A percentile compares a stretch with the other conserved stretches of the same genome.
phyloP scores from a whole-genome alignment of 257 asterid genomes.

The Cinchona pubescens region DNA sequence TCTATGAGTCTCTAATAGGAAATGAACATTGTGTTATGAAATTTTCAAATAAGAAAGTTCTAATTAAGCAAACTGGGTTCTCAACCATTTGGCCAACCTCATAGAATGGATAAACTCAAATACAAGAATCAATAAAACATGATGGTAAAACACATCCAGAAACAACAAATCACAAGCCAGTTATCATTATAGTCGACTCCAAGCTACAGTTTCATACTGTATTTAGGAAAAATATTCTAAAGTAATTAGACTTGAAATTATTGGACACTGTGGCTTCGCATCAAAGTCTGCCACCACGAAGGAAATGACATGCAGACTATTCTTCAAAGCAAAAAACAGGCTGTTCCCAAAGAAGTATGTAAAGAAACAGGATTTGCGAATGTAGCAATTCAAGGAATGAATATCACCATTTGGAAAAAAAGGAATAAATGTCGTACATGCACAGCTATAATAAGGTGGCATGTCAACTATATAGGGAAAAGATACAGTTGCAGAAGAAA shows the following conservation, averaged over 20 bases:
- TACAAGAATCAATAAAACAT: background rate
- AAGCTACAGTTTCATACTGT: no score
- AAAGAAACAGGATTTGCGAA: background rate
- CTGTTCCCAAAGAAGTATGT: background rate
- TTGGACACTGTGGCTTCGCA: background rate
- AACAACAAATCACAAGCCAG: background rate
- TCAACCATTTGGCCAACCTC: background rate
- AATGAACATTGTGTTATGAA: background rate
- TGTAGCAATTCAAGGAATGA: background rate
- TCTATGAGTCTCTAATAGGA: slow-evolving; percentile 13
- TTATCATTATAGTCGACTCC: background rate
- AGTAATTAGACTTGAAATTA: background rate
- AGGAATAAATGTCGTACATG: background rate
- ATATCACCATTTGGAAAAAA: no score
- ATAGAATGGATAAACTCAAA: background rate
- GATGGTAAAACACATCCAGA: background rate
- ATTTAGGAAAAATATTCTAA: no score
- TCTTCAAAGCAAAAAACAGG: background rate
- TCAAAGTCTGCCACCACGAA: background rate
- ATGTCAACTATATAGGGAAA: background rate
- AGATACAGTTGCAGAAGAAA: background rate
- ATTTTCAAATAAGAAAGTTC: slow-evolving; percentile 11
- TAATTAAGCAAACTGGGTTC: slow-evolving; percentile 1
- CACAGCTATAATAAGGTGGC: background rate
- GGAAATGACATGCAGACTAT: background rate